Evolutionary conservation across 108 stramenopile species (phyloP), one percentile per base, ranked within the genome.

Genomic region (Phaeodactylum tricornutum): DNA sequence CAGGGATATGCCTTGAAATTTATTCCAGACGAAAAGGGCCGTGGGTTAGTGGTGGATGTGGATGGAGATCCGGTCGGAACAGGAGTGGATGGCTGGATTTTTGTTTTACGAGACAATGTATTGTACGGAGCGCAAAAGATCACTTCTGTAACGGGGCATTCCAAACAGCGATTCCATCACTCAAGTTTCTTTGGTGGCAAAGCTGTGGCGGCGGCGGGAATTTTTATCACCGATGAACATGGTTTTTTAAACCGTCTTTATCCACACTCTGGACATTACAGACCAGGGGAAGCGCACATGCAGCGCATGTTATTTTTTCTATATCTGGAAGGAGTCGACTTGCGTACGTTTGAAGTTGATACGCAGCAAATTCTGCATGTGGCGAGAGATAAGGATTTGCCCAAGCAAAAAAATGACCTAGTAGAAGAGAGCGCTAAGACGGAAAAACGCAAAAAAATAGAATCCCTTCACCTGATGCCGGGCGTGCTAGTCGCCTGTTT

Each of bases 51-150:
- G 28, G 36, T 77, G 22, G 73, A 73, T 38, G 44, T 40, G 15
- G 53, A 60, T 12, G 53, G 36, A 11, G 57, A 69, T 41, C 70
- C 74, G 19, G 74, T 92, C 1, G 26, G 43, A 23, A 87, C 84
- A 17, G 89, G 82, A 8, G 66, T 62, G 41, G 77, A 81, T 31
- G 90, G 85, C 8, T 92, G 91, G 91, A 88, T 92, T 21, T 92
- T 92, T 50, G 86, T 92, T 0, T 47, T 86, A 11, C 67, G 86
- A 15, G 84, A 92, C 56, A 55, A 77, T 37, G 64, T 59, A 7
- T 48, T 92, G 26, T 92, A 87, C 64, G 91, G 80, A 4, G 66
- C 74, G 6, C 79, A 76, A 42, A 92, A 92, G 52, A 76, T 79
- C n/a, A 85, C 83, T 28, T 55, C 64, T 17, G 36, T 68, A 0